Evolutionary conservation across 2,329 filamentous ascomycete species (phyloP).

Genomic region (Elsinoe perseae): DNA sequence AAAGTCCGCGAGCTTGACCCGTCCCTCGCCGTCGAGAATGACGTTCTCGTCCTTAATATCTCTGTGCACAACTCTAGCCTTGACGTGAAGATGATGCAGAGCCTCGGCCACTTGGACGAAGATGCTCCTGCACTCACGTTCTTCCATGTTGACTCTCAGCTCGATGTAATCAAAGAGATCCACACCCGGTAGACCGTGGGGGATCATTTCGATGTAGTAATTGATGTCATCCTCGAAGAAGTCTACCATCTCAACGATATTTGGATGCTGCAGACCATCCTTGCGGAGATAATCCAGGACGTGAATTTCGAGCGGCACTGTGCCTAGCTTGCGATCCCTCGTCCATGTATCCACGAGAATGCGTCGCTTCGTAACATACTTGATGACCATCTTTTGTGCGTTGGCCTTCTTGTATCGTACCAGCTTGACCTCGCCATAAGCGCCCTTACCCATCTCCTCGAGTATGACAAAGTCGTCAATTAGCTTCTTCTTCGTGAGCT

Average conservation of each 20-base stretch:
- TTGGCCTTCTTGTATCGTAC: slow-evolving; percentile 69
- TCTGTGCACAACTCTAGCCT: slow-evolving; percentile 84
- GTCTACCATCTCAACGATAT: slow-evolving; percentile 62
- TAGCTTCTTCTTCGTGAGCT: slow-evolving; percentile 56
- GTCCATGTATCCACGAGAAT: slow-evolving; percentile 99
- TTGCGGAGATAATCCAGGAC: slow-evolving; percentile 86
- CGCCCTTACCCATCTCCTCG: slow-evolving; percentile 97
- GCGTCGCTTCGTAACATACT: slow-evolving; percentile 93
- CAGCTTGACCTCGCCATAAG: slow-evolving; percentile 95
- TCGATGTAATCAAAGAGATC: slow-evolving; percentile 99
- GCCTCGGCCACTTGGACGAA: slow-evolving; percentile 89
- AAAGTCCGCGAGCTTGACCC: slow-evolving; percentile 96
- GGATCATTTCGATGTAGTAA: slow-evolving; percentile 98
- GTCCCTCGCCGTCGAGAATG: slow-evolving; percentile 86
- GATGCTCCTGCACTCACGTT: slow-evolving; percentile 86
- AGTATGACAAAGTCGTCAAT: slow-evolving; percentile 88
- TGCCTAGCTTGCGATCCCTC: slow-evolving; percentile 81
- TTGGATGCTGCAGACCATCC: slow-evolving; percentile 56
- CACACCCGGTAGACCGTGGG: slow-evolving; percentile 93
- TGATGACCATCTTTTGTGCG: slow-evolving; percentile 80
- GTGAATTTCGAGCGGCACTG: slow-evolving; percentile 93
- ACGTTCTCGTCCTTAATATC: slow-evolving; percentile 99
- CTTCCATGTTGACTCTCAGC: slow-evolving; percentile 90
- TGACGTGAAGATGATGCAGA: slow-evolving; percentile 83
- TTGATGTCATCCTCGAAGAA: slow-evolving; percentile 75